Evolutionary conservation across 2,329 filamentous ascomycete species (phyloP).

Genomic region (Hypocreales sp.): DNA sequence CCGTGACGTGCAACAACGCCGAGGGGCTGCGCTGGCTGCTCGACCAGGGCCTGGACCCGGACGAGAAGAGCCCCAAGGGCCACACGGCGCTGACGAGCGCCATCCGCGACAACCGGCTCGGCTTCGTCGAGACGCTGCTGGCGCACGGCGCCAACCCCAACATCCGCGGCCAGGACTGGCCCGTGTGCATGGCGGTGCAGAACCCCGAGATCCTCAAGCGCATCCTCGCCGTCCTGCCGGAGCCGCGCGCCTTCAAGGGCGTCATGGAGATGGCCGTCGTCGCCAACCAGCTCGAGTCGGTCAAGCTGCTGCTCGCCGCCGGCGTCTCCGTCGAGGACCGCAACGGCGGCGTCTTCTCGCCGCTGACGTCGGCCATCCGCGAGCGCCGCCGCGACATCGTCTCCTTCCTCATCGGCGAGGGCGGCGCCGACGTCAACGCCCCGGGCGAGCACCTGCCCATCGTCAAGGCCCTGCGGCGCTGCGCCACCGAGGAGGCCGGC

Average conservation of each 20-base stretch:
- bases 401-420: constrained; percentile 42
- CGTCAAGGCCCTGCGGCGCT: constrained; percentile 51
- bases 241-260: constrained; percentile 47
- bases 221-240: constrained; percentile 39
- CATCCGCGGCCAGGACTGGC: constrained; percentile 53
- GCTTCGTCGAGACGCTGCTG: constrained; percentile 44
- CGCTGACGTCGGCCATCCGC: constrained; percentile 50
- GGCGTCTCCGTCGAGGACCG: constrained; percentile 56
- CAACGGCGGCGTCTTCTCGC: constrained; percentile 58
- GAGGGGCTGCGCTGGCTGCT: constrained; percentile 46
- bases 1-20: constrained; percentile 44
- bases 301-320: constrained; percentile 48
- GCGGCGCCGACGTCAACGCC: constrained; percentile 46
- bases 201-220: constrained; percentile 43
- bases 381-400: constrained; percentile 48
- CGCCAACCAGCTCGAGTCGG: constrained; percentile 49
- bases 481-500: constrained; percentile 38
- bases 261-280: constrained; percentile 53
- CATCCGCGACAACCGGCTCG: constrained; percentile 41
- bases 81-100: constrained; percentile 50
- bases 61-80: constrained; percentile 41
- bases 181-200: constrained; percentile 51
- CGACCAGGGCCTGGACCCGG: constrained; percentile 42
- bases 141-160: constrained; percentile 44
- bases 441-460: constrained; percentile 57